A percentile compares a stretch with the other conserved stretches of the same genome.
These are phyloP conservation scores for Leucocoprinus sp. DNA, from an alignment of 768 basidiomycete species.

Conservation along the genomic window DNA sequence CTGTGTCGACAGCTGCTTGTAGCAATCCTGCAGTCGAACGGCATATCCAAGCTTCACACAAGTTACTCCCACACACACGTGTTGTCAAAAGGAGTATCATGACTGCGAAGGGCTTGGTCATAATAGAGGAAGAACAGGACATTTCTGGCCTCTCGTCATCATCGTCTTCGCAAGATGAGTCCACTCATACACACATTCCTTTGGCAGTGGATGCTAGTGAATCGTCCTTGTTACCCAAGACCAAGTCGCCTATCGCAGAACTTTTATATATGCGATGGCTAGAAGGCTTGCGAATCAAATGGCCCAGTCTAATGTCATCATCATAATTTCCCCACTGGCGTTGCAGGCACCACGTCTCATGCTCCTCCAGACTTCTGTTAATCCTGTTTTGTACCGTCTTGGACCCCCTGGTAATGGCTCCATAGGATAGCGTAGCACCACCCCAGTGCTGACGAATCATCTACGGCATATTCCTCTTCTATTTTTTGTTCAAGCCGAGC, in stretches of 20 bases:
- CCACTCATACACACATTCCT: no score
- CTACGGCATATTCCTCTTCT: background rate
- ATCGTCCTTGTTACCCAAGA: slow-evolving; percentile 28
- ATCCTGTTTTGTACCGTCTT: background rate
- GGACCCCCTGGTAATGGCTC: background rate
- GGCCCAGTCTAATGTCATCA: slow-evolving; percentile 61
- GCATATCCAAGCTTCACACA: slow-evolving; percentile 73
- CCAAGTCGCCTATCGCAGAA: slow-evolving; percentile 88
- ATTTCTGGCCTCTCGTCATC: slow-evolving; percentile 40
- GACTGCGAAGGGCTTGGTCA: slow-evolving; percentile 76
- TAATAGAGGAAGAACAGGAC: slow-evolving; percentile 77
- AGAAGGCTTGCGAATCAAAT: slow-evolving; percentile 84
- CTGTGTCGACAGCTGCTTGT: slow-evolving; percentile 10
- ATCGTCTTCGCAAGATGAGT: no score
- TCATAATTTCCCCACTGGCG: slow-evolving; percentile 3
- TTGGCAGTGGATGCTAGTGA: slow-evolving; percentile 35
- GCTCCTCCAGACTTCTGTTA: background rate
- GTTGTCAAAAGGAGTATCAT: slow-evolving; percentile 76
- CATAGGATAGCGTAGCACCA: no score
- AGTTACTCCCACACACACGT: slow-evolving; percentile 74
- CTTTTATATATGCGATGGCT: slow-evolving; percentile 97
- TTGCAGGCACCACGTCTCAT: slow-evolving; percentile 1
- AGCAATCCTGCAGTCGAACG: slow-evolving; percentile 76
- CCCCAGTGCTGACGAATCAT: no score
- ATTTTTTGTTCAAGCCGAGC: background rate